phyloP scores from a whole-genome alignment of 2,329 filamentous ascomycete genomes.

The Verruconis gallopava region DNA sequence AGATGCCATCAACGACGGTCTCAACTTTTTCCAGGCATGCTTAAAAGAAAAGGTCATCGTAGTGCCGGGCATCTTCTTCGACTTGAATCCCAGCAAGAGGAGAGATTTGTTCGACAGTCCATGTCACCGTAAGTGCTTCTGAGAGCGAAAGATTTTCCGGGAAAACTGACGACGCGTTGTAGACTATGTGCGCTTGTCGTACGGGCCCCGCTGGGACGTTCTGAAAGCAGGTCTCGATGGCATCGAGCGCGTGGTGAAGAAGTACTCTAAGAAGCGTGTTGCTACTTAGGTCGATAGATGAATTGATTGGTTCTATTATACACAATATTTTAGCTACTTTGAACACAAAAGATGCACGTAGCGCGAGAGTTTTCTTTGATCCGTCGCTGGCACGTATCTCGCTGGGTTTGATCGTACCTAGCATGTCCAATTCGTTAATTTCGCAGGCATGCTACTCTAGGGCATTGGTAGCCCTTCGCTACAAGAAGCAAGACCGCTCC shows the following conservation, averaged over 20 bases:
- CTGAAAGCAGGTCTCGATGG: conserved; percentile 27
- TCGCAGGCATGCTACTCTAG: too few relatives aligned
- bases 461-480: too few relatives aligned
- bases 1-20: conserved; percentile 72
- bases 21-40: conserved; percentile 95
- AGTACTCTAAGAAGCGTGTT: too few relatives aligned
- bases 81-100: conserved; percentile 79
- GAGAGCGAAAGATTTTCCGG: background rate
- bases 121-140: conserved; percentile 49
- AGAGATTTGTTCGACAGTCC: conserved; percentile 88
- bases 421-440: too few relatives aligned
- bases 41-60: conserved; percentile 91
- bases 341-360: too few relatives aligned
- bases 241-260: conserved; percentile 27
- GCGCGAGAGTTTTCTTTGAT: too few relatives aligned
- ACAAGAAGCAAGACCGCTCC: too few relatives aligned
- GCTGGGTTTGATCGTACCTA: too few relatives aligned
- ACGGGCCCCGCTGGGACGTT: conserved; percentile 28
- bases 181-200: conserved; percentile 28
- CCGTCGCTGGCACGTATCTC: too few relatives aligned
- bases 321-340: too few relatives aligned
- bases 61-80: conserved; percentile 95
- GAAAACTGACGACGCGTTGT: background rate
- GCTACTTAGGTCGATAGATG: too few relatives aligned
- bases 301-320: too few relatives aligned